Evolutionary conservation across 1,284 basidiomycete species (phyloP), one percentile per base, ranked within the genome.

Genomic region (Agaricales sp.): DNA sequence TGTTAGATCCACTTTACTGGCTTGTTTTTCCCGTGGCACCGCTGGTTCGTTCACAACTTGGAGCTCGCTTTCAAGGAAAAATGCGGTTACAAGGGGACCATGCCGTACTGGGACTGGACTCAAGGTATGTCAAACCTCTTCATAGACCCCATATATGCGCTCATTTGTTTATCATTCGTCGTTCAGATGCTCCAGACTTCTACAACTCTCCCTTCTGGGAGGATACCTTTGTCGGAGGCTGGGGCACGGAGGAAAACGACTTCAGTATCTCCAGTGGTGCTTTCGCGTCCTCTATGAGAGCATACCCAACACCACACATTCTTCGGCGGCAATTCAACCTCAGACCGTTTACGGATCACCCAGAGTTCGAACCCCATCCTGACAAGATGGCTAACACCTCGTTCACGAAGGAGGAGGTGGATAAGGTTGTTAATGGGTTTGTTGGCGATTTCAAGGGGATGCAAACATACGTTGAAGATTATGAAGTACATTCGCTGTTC

Each of bases 31-130:
- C 63, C 62, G 2, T 67, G 58, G 55, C 65, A 67, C 49, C 59
- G 65, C 2, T 63, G 59, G 57, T 66, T 60, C 30, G 50, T 64
- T 12, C 41, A 56, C 14, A 53, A 53, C 6, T 58, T 58, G 43
- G 65, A 66, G 50, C 35, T 53, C 4, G 55, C 58, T 13, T 59
- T 67, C 39, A 61, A 57, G 46, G 47, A 52, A n/a, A 58, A 57
- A 21, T 67, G 65, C 49, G 58, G 58, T 4, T 67, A 58, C 49
- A 55, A 38, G 1, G 63, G 63, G 6, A 54, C 54, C 0, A 57
- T 56, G 6, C 65, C 65, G 0, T 67, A 67, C 51, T 67, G 65
- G 65, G 50, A 67, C 49, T 65, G 65, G 65, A 61, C 57, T 11
- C 54, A 56, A 11, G 63, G 63, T 63, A 24, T 11, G 52, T 8